These are phyloP conservation scores for Debaryomyces coudertii DNA, from an alignment of 1,139 yeast species.

Conservation along the genomic window DNA sequence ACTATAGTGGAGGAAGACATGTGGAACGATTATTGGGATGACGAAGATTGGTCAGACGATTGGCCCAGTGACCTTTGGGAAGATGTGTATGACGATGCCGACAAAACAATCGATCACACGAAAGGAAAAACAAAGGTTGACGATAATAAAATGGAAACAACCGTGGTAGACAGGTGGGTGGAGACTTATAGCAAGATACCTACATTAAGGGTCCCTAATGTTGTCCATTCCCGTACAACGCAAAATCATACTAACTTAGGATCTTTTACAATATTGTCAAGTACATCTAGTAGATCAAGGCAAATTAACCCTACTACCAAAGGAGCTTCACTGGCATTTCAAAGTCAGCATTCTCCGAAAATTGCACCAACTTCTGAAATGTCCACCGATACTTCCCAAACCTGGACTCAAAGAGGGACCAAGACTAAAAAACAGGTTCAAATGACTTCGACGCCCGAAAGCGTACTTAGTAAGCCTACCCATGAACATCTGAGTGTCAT, in stretches of 20 bases:
- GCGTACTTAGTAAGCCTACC: too few species aligned
- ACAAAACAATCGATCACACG: neutral
- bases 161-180: neutral
- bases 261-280: neutral
- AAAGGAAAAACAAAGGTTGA: neutral
- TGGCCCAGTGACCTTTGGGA: slow-evolving; percentile 1
- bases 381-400: neutral
- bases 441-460: too few species aligned
- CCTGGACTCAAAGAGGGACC: too few species aligned
- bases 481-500: too few species aligned
- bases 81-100: neutral
- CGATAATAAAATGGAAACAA: neutral
- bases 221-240: neutral
- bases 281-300: neutral
- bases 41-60: neutral
- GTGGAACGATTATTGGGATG: neutral
- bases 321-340: neutral
- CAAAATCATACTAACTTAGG: neutral
- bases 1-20: neutral
- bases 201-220: too few species aligned
- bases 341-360: neutral
- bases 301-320: neutral
- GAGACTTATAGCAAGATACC: neutral
- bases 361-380: neutral
- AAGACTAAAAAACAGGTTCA: too few species aligned